Conservation (phyloP, 352 stramenopile genomes). For the Globisporangium mamillatum region DNA sequence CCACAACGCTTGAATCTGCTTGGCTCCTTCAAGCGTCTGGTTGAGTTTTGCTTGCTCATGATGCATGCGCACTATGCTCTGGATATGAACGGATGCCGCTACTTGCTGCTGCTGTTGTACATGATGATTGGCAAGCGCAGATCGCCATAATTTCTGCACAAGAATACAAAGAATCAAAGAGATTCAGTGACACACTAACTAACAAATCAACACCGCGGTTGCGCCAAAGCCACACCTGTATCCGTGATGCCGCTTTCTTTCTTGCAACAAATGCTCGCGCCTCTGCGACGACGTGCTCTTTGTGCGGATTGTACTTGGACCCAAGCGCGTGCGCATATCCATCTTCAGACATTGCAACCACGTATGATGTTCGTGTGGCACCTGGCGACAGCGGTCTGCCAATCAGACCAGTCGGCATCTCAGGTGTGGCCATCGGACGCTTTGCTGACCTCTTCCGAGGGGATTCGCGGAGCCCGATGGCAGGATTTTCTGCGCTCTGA, state of each 20-base stretch:
- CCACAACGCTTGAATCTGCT: slow-evolving; percentile 30
- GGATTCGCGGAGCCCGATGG: slow-evolving; percentile 22
- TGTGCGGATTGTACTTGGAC: slow-evolving; percentile 48
- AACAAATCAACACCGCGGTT: neutral
- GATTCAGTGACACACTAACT: neutral
- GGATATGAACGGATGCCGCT: slow-evolving; percentile 22
- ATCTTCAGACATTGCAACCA: slow-evolving; percentile 37
- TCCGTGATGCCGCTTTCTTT: slow-evolving; percentile 40
- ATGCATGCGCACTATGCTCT: slow-evolving; percentile 27
- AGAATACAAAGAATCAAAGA: neutral
- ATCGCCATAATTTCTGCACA: slow-evolving; percentile 22
- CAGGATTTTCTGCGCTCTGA: slow-evolving; percentile 11
- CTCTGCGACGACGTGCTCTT: slow-evolving; percentile 42
- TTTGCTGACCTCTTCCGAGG: slow-evolving; percentile 36
- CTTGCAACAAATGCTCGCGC: slow-evolving; percentile 42
- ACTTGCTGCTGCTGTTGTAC: slow-evolving; percentile 1
- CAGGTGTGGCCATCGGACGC: slow-evolving; percentile 37
- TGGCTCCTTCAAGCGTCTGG: slow-evolving; percentile 12
- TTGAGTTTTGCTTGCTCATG: slow-evolving; percentile 16
- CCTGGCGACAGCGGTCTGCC: slow-evolving; percentile 40
- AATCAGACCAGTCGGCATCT: slow-evolving; percentile 29
- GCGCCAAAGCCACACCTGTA: slow-evolving; percentile 35
- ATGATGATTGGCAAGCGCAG: slow-evolving; percentile 14
- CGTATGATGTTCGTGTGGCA: slow-evolving; percentile 43
- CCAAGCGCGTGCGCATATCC: slow-evolving; percentile 43